Evolutionary conservation across 108 stramenopile genomes (phyloP).

Genomic region (Nitzschia sp.): DNA sequence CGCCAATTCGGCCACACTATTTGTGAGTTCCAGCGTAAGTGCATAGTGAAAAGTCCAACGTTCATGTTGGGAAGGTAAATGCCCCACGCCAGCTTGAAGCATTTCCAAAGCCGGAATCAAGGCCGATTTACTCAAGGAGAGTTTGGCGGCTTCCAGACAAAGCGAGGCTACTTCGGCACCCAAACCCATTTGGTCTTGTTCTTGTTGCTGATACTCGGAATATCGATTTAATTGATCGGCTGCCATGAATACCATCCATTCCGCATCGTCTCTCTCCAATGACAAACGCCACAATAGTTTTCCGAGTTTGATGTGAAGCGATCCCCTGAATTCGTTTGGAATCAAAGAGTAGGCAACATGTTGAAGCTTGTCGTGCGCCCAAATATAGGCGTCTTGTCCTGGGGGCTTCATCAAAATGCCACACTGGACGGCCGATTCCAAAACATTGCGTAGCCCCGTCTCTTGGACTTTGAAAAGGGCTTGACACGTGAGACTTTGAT

Average conservation of each 20-base stretch:
- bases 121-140: slow-evolving; percentile 40
- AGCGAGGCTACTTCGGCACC: slow-evolving; percentile 29
- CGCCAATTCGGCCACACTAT: slow-evolving; percentile 23
- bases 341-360: slow-evolving; percentile 40
- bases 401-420: slow-evolving; percentile 22
- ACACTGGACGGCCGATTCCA: slow-evolving; percentile 17
- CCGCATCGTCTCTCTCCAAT: slow-evolving; percentile 5
- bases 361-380: slow-evolving; percentile 48
- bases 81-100: slow-evolving; percentile 23
- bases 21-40: slow-evolving; percentile 36
- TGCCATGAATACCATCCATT: slow-evolving; percentile 45
- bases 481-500: not conserved
- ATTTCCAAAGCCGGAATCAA: slow-evolving; percentile 38
- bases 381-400: slow-evolving; percentile 22
- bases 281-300: slow-evolving; percentile 26
- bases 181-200: not conserved
- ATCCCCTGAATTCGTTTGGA: not conserved
- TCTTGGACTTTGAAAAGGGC: slow-evolving; percentile 11
- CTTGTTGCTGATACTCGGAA: not conserved
- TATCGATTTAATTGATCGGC: slow-evolving; percentile 45
- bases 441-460: slow-evolving; percentile 12
- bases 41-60: slow-evolving; percentile 34
- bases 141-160: slow-evolving; percentile 41
- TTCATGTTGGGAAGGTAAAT: slow-evolving; percentile 10
- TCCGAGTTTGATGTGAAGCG: slow-evolving; percentile 37